Evolutionary conservation across 2,329 filamentous ascomycete genomes (phyloP).

Genomic region (Tolypocladium sp.): DNA sequence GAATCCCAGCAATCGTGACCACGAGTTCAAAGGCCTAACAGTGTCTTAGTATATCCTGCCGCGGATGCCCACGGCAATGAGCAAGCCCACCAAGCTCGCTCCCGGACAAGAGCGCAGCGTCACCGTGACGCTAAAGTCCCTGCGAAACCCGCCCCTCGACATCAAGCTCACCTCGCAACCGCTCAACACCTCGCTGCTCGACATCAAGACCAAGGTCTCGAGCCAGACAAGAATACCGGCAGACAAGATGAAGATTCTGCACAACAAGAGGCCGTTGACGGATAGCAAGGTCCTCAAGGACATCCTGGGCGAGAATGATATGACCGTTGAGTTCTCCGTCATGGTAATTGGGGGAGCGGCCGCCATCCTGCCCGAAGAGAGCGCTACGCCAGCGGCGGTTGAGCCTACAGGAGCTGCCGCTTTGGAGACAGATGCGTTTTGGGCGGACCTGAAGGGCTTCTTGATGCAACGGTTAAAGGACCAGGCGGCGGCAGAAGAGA

Average conservation of each 20-base stretch:
- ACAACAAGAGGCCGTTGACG: conserved; percentile 75
- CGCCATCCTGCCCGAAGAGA: conserved; percentile 31
- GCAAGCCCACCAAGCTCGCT: conserved; percentile 35
- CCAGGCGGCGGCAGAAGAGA: conserved; percentile 51
- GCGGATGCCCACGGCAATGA: conserved; percentile 51
- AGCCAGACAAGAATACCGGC: conserved; percentile 51
- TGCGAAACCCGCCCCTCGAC: conserved; percentile 65
- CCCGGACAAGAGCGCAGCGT: conserved; percentile 45
- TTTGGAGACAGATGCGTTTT: conserved; percentile 67
- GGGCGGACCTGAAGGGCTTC: conserved; percentile 76
- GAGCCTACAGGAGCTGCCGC: conserved; percentile 44
- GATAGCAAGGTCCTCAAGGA: conserved; percentile 74
- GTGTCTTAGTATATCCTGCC: conserved; percentile 58
- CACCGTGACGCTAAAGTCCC: conserved; percentile 60
- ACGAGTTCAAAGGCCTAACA: neutral
- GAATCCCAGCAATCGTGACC: neutral
- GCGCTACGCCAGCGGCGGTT: conserved; percentile 15
- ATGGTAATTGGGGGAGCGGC: conserved; percentile 75
- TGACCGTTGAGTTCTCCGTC: conserved; percentile 63
- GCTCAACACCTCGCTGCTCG: conserved; percentile 64
- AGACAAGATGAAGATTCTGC: conserved; percentile 79
- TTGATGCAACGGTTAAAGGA: conserved; percentile 71
- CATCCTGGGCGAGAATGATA: conserved; percentile 44
- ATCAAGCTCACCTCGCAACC: conserved; percentile 55
- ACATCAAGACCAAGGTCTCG: conserved; percentile 65